A percentile compares a stretch with the other conserved stretches of the same genome.
Evolutionary conservation across 306 rosid genomes (phyloP).

Genomic region (Spatholobus suberectus): DNA sequence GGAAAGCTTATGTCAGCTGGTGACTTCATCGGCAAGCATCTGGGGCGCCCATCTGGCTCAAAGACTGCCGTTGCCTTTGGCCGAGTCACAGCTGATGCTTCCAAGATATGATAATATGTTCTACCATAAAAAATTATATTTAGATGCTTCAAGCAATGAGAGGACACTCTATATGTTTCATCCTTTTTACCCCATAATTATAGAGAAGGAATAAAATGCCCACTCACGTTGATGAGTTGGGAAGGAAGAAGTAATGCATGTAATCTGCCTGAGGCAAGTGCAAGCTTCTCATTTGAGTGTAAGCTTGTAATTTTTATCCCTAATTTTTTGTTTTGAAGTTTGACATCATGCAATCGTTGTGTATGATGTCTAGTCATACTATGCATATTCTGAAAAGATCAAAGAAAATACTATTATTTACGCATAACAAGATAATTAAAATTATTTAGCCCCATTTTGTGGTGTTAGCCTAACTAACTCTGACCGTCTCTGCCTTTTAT

Average conservation of each 20-base stretch:
- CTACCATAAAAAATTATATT: background rate
- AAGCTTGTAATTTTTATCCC: conserved; percentile 34
- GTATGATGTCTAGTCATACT: background rate
- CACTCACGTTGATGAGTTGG: conserved; percentile 28
- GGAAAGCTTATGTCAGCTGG: conserved; percentile 79
- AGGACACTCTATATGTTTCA: background rate
- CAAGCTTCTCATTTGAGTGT: conserved; percentile 14
- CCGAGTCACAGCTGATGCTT: conserved; percentile 69
- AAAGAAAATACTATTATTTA: background rate
- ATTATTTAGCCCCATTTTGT: background rate
- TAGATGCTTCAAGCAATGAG: conserved; percentile 29
- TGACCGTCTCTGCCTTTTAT: background rate
- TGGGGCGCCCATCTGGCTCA: conserved; percentile 78
- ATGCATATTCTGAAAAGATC: background rate
- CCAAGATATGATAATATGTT: conserved; percentile 53
- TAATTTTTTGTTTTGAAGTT: background rate
- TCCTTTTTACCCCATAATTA: background rate
- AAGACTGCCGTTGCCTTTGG: conserved; percentile 77
- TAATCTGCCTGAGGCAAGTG: conserved; percentile 14
- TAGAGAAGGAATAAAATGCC: conserved; percentile 26
- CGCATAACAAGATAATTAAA: background rate
- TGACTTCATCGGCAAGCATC: conserved; percentile 79
- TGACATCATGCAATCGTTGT: background rate
- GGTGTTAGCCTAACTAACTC: background rate
- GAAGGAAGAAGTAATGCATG: conserved; percentile 24